These are phyloP conservation scores for Lentinula novae-zelandiae DNA, from an alignment of 1,284 basidiomycete species.

Conservation along the genomic window DNA sequence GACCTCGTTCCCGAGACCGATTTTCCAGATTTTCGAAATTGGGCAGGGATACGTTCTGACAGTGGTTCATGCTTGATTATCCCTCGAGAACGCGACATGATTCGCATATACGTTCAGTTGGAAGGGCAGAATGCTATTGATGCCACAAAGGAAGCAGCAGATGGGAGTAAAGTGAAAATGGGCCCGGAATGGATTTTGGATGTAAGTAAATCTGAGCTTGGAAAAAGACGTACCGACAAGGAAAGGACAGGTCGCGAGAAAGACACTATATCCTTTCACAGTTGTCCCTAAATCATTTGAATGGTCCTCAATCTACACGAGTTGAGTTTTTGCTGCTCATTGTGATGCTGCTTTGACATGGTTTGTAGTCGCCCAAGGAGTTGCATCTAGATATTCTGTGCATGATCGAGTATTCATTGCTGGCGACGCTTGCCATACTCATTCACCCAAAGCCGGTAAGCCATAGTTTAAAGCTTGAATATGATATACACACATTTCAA, in stretches of 20 bases:
- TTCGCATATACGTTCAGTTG: neutral
- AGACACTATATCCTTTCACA: too few species aligned
- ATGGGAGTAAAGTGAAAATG: neutral
- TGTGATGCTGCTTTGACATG: neutral
- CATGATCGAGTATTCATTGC: neutral
- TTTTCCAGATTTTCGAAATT: neutral
- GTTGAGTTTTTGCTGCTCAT: neutral
- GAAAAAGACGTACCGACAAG: too few species aligned
- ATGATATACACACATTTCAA: neutral
- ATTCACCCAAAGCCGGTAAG: constrained; percentile 4
- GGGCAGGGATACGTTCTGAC: neutral
- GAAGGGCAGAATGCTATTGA: neutral
- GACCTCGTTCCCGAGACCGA: neutral
- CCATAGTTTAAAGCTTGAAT: neutral
- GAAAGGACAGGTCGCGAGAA: too few species aligned
- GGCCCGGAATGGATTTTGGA: neutral
- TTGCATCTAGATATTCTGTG: neutral
- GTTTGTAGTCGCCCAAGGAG: neutral
- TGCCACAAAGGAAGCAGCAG: neutral
- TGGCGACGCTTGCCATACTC: constrained; percentile 1
- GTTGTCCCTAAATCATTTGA: neutral
- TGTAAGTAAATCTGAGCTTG: neutral
- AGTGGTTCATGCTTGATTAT: constrained; percentile 1
- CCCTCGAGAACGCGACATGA: constrained; percentile 1
- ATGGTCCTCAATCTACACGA: neutral